Percentiles rank a stretch among this genome's conserved stretches.
Conservation (phyloP, 1,284 basidiomycete species). For the Cryptococcus sp. region DNA sequence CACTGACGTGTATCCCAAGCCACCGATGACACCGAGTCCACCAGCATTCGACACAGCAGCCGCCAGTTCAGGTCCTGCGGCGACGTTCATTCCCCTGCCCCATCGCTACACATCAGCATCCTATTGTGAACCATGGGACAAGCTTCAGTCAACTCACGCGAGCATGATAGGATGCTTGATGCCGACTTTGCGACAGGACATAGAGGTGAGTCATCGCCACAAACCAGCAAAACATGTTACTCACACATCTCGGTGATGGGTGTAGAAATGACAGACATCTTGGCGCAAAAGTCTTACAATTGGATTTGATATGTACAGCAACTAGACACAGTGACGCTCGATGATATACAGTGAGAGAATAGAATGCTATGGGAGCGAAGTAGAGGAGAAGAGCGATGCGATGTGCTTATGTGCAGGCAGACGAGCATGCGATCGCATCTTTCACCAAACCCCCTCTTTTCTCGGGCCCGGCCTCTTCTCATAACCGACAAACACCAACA, state of each 20-base stretch:
- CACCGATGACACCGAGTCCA: conserved; percentile 83
- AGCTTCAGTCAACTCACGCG: conserved; percentile 54
- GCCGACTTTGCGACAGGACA: conserved; percentile 55
- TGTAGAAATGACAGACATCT: conserved; percentile 56
- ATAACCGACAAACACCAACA: too few species aligned
- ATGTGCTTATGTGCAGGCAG: too few species aligned
- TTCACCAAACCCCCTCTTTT: too few species aligned
- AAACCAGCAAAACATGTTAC: conserved; percentile 13
- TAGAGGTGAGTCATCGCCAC: conserved; percentile 4
- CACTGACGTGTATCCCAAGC: conserved; percentile 71
- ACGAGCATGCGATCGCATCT: too few species aligned
- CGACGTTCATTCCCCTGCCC: conserved; percentile 74
- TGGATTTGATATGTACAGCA: too few species aligned
- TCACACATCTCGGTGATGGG: conserved; percentile 72
- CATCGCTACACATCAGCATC: not conserved
- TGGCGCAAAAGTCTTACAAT: not conserved
- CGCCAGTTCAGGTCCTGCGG: conserved; percentile 78
- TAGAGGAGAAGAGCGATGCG: too few species aligned
- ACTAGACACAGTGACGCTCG: too few species aligned
- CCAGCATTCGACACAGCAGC: conserved; percentile 77
- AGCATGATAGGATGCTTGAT: conserved; percentile 85
- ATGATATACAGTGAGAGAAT: too few species aligned
- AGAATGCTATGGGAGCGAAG: too few species aligned
- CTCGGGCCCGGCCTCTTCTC: too few species aligned
- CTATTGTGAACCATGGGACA: not conserved